A percentile compares a stretch with the other conserved stretches of the same genome.
These are phyloP conservation scores for Alternaria panax DNA, from an alignment of 2,329 filamentous ascomycete genomes.

Conservation along the genomic window DNA sequence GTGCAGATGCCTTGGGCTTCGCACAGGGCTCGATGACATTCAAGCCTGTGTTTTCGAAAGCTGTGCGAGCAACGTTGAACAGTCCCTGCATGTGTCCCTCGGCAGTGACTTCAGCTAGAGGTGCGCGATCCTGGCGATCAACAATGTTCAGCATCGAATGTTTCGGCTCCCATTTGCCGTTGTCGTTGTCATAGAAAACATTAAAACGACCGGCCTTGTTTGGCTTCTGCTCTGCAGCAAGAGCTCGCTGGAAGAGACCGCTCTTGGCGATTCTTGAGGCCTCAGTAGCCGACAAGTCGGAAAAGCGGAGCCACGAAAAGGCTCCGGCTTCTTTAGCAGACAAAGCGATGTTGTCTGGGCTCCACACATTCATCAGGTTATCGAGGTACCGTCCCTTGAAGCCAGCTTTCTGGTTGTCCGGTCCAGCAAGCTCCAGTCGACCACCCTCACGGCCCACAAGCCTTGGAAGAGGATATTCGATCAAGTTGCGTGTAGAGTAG, in stretches of 20 bases:
- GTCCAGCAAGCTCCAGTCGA: slow-evolving; percentile 75
- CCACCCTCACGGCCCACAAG: slow-evolving; percentile 84
- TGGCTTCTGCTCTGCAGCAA: slow-evolving; percentile 60
- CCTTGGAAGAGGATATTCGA: slow-evolving; percentile 83
- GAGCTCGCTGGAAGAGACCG: slow-evolving; percentile 76
- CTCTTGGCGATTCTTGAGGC: slow-evolving; percentile 72
- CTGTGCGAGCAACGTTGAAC: slow-evolving; percentile 76
- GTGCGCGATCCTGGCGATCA: slow-evolving; percentile 69
- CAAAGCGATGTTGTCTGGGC: slow-evolving; percentile 75
- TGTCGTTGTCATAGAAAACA: slow-evolving; percentile 71
- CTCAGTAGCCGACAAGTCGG: slow-evolving; percentile 77
- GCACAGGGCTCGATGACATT: slow-evolving; percentile 81
- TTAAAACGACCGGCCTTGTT: slow-evolving; percentile 71
- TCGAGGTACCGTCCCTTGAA: slow-evolving; percentile 79
- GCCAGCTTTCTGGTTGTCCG: slow-evolving; percentile 76
- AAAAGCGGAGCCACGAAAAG: slow-evolving; percentile 92
- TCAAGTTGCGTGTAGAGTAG: slow-evolving; percentile 86
- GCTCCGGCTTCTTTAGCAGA: slow-evolving; percentile 67
- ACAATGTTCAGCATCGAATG: slow-evolving; percentile 85
- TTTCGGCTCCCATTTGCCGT: slow-evolving; percentile 70
- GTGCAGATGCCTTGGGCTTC: slow-evolving; percentile 79
- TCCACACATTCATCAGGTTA: slow-evolving; percentile 91
- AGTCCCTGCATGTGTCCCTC: slow-evolving; percentile 78
- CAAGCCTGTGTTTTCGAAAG: slow-evolving; percentile 75
- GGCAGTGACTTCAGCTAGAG: slow-evolving; percentile 72